Conservation (phyloP, 768 basidiomycete species). For the Gymnopilus junonius region DNA sequence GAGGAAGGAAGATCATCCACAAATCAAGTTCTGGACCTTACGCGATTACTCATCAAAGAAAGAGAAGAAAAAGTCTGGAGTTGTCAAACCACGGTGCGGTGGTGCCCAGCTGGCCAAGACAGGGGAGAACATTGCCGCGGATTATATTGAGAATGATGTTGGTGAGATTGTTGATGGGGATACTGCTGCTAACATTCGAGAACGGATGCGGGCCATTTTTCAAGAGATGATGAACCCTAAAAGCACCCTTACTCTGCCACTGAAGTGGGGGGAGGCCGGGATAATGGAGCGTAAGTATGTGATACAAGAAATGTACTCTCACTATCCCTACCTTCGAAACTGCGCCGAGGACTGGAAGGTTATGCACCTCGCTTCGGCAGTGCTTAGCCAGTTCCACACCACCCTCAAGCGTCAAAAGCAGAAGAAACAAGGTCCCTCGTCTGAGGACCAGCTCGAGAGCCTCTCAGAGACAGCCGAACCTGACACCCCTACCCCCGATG, state of each 20-base stretch:
- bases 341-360: constrained; percentile 17
- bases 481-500: too few species aligned
- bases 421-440: neutral
- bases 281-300: constrained; percentile 4
- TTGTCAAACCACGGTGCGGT: neutral
- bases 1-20: neutral
- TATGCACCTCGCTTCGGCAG: neutral
- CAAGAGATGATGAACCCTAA: neutral
- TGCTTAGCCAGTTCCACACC: neutral
- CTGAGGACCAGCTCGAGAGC: neutral
- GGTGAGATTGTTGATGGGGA: neutral
- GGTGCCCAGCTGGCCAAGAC: neutral
- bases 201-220: neutral
- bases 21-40: neutral
- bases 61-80: neutral
- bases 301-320: constrained; percentile 8
- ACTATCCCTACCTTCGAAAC: constrained; percentile 1
- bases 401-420: neutral
- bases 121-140: neutral
- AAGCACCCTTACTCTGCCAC: neutral
- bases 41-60: neutral
- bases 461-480: neutral
- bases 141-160: neutral
- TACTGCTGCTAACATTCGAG: neutral
- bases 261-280: neutral